Base-by-base conservation (phyloP, 208 protist species). In the Naegleria fowleri region DNA sequence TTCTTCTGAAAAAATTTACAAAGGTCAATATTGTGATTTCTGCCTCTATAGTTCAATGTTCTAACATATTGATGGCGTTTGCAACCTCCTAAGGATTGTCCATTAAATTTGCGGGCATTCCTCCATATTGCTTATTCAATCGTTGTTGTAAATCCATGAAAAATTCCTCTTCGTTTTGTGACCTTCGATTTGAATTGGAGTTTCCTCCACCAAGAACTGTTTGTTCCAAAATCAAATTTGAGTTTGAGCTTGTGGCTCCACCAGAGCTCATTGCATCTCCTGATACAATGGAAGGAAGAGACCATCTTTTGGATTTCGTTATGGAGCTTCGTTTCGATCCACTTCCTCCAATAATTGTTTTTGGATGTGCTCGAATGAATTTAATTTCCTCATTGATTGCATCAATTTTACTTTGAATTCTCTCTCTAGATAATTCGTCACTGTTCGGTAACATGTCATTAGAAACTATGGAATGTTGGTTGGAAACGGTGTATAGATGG, bases 351-450 rank as follows among this genome's bases (percentile, higher is more conserved):
- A 86, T 33, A 86, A 86, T 86, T 39, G 39, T 86, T 86, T 48
- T 39, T 29, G 83, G 83, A 86, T 86, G 36, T 5, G 29, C 33
- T 29, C n/a, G 0, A 48, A 86, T 86, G 38, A 86, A 86, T 25
- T 51, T 48, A 48, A 86, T 86, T 43, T 86, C 83, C 1, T 86
- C 40, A 40, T 86, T 5, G 39, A 86, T 39, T 22, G 39, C 11
- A 40, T 86, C 40, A 43, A 86, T 86, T 86, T 86, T 86, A 16
- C 16, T 29, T 48, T 86, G 13, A 29, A 43, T 29, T 86, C 83
- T 86, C 15, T 86, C 15, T n/a, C 5, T 86, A 1, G 83, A 43
- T 86, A 86, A 86, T 48, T 86, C 83, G 41, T 86, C 83, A 48
- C 16, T 43, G 5, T 39, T 11, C 11, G 13, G 36, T 29, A 40